Base-by-base conservation (phyloP, 2,329 filamentous ascomycete genomes). In the Monosporascus cannonballus region DNA sequence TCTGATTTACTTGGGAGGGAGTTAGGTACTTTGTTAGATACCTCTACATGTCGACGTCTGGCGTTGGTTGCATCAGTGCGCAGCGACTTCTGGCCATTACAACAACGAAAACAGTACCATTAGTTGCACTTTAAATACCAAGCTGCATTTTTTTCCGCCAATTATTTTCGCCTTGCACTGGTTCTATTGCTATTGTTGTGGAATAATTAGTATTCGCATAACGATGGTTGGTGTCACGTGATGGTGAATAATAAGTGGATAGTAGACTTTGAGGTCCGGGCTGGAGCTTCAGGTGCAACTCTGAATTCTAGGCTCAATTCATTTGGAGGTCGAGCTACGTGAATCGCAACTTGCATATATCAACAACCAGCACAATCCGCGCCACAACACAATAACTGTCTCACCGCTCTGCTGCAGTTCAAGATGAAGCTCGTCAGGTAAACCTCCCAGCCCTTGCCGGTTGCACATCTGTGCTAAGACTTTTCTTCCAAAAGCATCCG, bases 361-460 rank as follows among this genome's bases (percentile, higher is more conserved):
- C 30, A 34, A 14, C 11, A 34, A 34, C 30, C 30, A 14, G 30
- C n/a, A 44, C 41, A 44, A 25, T 5, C 6, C 42, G 18, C 24
- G 20, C 7, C 22, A 25, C 22, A 44, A 47, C 24, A 37, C 44
- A 42, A 47, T 36, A 49, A 51, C 34, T 25, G 37, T 27, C 37
- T 34, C 30, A 34, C 30, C 30, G 9, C 30, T 34, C 9, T 34
- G 30, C 30, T 34, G 30, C 30, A 14, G 30, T 34, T 11, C 79
- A 90, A 73, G 59, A 96, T 96, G 91, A 96, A 96, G 88, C 89
- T 96, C 78, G 91, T 96, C 74, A 89, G 91, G 91, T 96, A 84
- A 77, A 86, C 67, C 55, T 44, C 54, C 50, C 53, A 25, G 58
- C 59, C 51, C 53, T 56, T 57, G 51, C 59, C 47, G 57, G 59